A percentile compares a stretch with the other conserved stretches of the same genome.
Evolutionary conservation across 1,284 basidiomycete genomes (phyloP).

Genomic region (Irpex sp.): DNA sequence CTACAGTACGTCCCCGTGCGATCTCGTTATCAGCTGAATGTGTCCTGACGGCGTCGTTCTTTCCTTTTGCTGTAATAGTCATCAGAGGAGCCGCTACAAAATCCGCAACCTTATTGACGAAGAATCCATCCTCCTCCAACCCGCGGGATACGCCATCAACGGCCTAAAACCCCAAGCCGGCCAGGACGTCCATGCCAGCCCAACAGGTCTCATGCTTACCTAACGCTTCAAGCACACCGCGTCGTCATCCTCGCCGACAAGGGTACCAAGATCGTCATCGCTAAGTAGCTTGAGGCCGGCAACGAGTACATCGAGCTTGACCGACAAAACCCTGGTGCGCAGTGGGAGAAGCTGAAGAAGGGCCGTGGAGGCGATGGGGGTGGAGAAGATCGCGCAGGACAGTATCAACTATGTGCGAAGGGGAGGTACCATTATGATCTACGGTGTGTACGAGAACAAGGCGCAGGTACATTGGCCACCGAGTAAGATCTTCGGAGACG

Average conservation of each 20-base stretch:
- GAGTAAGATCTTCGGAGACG: constrained; percentile 46
- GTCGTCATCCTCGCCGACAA: constrained; percentile 82
- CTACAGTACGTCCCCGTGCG: too few relatives aligned
- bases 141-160: constrained; percentile 87
- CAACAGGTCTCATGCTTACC: constrained; percentile 80
- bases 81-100: constrained; percentile 50
- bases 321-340: constrained; percentile 63
- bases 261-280: constrained; percentile 83
- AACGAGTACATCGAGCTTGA: constrained; percentile 86
- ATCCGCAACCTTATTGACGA: constrained; percentile 82
- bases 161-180: constrained; percentile 79
- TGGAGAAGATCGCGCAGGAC: constrained; percentile 53
- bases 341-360: constrained; percentile 77
- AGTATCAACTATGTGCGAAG: constrained; percentile 59
- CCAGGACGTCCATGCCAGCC: constrained; percentile 72
- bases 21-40: too few relatives aligned
- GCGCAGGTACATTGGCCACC: constrained; percentile 56
- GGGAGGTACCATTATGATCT: constrained; percentile 48
- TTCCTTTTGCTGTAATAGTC: constrained; percentile 13
- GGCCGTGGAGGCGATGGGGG: constrained; percentile 42
- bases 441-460: constrained; percentile 57
- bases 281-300: constrained; percentile 70
- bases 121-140: constrained; percentile 86
- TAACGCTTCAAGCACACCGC: constrained; percentile 72
- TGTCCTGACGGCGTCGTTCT: too few relatives aligned